Percentiles rank a stretch among this genome's conserved stretches.
Conservation (phyloP, 805 yeast genomes). For the Lipomyces yamanashiensis region DNA sequence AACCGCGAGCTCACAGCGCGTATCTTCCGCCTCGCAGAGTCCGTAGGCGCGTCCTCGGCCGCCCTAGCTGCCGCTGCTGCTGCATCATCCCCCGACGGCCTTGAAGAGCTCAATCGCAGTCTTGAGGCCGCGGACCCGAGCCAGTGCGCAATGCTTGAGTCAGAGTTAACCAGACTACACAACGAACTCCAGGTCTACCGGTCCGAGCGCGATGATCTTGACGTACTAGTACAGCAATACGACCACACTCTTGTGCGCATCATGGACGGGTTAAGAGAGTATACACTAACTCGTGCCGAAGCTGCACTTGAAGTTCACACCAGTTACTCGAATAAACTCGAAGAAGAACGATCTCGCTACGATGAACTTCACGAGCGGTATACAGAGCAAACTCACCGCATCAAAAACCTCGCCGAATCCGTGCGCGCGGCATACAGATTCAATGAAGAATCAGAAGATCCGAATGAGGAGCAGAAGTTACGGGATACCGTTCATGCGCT, state of each 20-base stretch:
- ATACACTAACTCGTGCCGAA: conserved; percentile 22
- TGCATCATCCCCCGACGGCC: conserved; percentile 15
- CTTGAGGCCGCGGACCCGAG: not conserved
- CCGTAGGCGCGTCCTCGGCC: conserved; percentile 27
- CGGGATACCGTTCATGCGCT: conserved; percentile 13
- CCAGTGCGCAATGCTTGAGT: conserved; percentile 2
- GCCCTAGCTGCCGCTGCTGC: conserved; percentile 20
- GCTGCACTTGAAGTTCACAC: conserved; percentile 21
- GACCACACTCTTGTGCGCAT: conserved; percentile 31
- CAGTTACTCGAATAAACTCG: conserved; percentile 16
- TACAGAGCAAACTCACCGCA: conserved; percentile 20
- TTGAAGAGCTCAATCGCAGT: conserved; percentile 15
- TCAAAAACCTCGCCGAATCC: conserved; percentile 17
- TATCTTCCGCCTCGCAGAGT: conserved; percentile 31
- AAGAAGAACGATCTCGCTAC: conserved; percentile 24
- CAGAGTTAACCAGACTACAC: conserved; percentile 24
- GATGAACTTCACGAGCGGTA: conserved; percentile 12
- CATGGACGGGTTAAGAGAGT: conserved; percentile 28
- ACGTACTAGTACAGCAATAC: conserved; percentile 29
- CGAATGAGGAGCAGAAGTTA: not conserved
- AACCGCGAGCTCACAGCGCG: conserved; percentile 36
- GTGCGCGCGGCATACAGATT: conserved; percentile 18
- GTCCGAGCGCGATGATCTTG: conserved; percentile 32
- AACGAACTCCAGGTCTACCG: conserved; percentile 14
- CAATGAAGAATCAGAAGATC: conserved; percentile 2